A percentile compares a stretch with the other conserved stretches of the same genome.
phyloP scores from a whole-genome alignment of 2,329 filamentous ascomycete species.

The Drechslera avenae region DNA sequence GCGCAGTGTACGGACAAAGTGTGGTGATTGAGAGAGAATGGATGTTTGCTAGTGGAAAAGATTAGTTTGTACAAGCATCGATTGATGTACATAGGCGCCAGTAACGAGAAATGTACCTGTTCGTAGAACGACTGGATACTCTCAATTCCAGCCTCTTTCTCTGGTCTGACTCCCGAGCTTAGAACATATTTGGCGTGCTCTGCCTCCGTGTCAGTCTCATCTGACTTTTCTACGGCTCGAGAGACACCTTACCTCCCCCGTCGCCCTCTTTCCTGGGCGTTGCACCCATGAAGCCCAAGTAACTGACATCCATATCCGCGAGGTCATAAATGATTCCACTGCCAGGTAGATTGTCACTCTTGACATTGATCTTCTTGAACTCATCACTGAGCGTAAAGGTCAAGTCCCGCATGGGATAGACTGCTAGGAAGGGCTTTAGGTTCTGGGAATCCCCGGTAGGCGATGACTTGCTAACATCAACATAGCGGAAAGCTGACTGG shows the following conservation, averaged over 20 bases:
- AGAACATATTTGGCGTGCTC: conserved; percentile 24
- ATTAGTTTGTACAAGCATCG: not conserved
- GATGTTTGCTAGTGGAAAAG: conserved; percentile 17
- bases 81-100: no score
- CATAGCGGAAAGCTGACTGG: conserved; percentile 41
- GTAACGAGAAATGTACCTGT: not conserved
- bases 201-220: not conserved
- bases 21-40: conserved; percentile 14
- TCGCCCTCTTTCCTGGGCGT: conserved; percentile 12
- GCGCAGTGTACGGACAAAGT: conserved; percentile 29
- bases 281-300: conserved; percentile 23
- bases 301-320: conserved; percentile 38
- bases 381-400: conserved; percentile 42
- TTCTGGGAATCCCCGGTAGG: conserved; percentile 11
- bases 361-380: conserved; percentile 44
- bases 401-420: conserved; percentile 47
- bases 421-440: conserved; percentile 44
- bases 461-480: conserved; percentile 31
- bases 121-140: conserved; percentile 24
- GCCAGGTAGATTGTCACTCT: conserved; percentile 40
- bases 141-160: conserved; percentile 12
- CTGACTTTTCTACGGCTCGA: not conserved
- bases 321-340: conserved; percentile 35
- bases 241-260: not conserved
- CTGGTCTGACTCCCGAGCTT: conserved; percentile 23